A percentile compares a stretch with the other conserved stretches of the same genome.
Evolutionary conservation across 352 stramenopile species (phyloP).

Genomic region (Phytopythium delawarense): DNA sequence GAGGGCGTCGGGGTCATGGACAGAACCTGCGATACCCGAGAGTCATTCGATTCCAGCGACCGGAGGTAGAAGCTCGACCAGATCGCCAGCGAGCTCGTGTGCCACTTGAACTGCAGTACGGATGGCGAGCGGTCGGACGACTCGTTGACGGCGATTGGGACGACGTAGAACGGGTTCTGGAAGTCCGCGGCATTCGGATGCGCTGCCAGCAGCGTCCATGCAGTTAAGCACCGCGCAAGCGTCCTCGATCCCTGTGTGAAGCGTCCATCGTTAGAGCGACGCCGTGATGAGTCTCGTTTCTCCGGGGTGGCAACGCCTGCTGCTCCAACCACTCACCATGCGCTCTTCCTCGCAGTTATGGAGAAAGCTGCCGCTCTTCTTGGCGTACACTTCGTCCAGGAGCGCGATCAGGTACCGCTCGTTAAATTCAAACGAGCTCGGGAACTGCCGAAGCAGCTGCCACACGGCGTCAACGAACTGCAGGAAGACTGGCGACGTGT

Average conservation of each 20-base stretch:
- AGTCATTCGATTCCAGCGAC: slow-evolving; percentile 78
- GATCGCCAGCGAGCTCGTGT: slow-evolving; percentile 76
- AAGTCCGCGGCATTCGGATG: slow-evolving; percentile 46
- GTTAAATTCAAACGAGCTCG: slow-evolving; percentile 98
- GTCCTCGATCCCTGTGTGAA: slow-evolving; percentile 50
- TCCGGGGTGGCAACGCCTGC: too few relatives aligned
- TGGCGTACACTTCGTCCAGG: slow-evolving; percentile 95
- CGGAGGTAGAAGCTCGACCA: slow-evolving; percentile 85
- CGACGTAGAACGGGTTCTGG: slow-evolving; percentile 76
- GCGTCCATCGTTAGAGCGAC: not conserved
- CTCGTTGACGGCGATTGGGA: slow-evolving; percentile 31
- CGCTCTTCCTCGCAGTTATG: slow-evolving; percentile 94
- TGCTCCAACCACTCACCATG: slow-evolving; percentile 33
- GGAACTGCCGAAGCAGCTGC: slow-evolving; percentile 96
- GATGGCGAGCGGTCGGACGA: slow-evolving; percentile 48
- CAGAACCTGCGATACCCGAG: slow-evolving; percentile 66
- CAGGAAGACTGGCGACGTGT: slow-evolving; percentile 97
- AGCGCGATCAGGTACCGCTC: slow-evolving; percentile 90
- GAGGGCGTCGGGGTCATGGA: slow-evolving; percentile 10
- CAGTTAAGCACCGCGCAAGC: slow-evolving; percentile 51
- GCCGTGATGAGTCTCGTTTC: not conserved
- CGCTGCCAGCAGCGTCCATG: slow-evolving; percentile 54
- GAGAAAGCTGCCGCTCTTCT: slow-evolving; percentile 96
- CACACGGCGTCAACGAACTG: slow-evolving; percentile 99
- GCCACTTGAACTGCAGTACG: slow-evolving; percentile 85